Conservation (phyloP, 1,284 basidiomycete species). For the Ganoderma leucocontextum region DNA sequence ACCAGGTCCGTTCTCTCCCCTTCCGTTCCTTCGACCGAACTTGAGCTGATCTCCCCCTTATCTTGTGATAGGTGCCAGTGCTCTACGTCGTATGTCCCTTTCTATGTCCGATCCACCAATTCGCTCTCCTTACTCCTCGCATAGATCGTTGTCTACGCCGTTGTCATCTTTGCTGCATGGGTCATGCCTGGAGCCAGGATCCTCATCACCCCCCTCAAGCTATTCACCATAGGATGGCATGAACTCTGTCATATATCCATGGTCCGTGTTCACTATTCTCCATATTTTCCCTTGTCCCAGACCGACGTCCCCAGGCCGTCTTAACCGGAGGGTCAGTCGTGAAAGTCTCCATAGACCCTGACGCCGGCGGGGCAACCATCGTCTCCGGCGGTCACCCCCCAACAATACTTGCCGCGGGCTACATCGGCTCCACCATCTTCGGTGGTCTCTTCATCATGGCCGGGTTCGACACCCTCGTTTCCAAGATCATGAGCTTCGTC, state of each 20-base stretch:
- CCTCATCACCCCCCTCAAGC: conserved; percentile 80
- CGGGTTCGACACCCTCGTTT: conserved; percentile 81
- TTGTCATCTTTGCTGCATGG: conserved; percentile 84
- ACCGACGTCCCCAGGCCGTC: conserved; percentile 59
- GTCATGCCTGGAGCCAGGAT: conserved; percentile 79
- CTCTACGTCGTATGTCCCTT: conserved; percentile 73
- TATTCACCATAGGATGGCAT: conserved; percentile 86
- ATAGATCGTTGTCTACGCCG: conserved; percentile 80
- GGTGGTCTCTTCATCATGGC: conserved; percentile 82
- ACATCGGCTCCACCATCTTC: conserved; percentile 80
- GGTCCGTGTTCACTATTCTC: conserved; percentile 51
- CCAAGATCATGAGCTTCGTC: conserved; percentile 85
- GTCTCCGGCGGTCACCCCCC: conserved; percentile 78
- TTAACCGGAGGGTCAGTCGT: conserved; percentile 78
- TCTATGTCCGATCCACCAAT: conserved; percentile 7
- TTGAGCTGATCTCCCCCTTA: conserved; percentile 15
- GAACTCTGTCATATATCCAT: conserved; percentile 83
- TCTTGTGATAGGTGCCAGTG: conserved; percentile 44
- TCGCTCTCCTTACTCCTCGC: conserved; percentile 13
- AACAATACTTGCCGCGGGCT: conserved; percentile 77
- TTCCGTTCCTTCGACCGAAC: not conserved
- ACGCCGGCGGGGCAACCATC: conserved; percentile 79
- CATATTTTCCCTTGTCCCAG: conserved; percentile 10
- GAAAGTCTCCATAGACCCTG: conserved; percentile 83
- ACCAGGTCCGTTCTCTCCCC: conserved; percentile 37